Evolutionary conservation across 306 rosid species (phyloP), one percentile per base, ranked within the genome.

Genomic region (Quercus bicolor): DNA sequence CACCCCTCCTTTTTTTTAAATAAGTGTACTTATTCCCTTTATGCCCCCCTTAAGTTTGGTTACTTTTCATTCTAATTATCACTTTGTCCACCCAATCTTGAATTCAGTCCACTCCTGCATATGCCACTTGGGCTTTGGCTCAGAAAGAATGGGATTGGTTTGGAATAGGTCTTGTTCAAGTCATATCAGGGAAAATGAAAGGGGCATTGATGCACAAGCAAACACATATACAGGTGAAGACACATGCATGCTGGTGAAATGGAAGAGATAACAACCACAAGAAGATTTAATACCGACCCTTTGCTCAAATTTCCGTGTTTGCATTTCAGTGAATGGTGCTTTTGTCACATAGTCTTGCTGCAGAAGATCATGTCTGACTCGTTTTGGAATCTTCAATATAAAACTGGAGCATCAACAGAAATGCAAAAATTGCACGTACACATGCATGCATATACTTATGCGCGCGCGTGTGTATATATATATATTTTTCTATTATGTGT

Each of bases 331-430:
- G 56, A 80, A 40, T 6, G 90, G 73, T 21, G 84, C 77, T 74
- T 83, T 91, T 52, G 82, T 84, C 28, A 56, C 75, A 80, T 80
- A 80, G 29, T 72, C 90, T 53, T 70, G 86, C 31, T 55, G 89
- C 76, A 86, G 88, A 26, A 75, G 70, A 68, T 89, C 91, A 76
- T 79, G 84, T 83, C 80, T 85, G 59, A 29, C 88, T 72, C 85
- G 87, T 79, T 91, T 90, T 65, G 87, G 79, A 70, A 80, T 92
- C 99, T 91, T 70, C 43, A 75, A 37, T 55, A 29, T 43, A 34
- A 68, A 75, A 72, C 15, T n/a, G 20, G 68, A 52, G 66, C 48
- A 81, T 86, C 64, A 81, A 80, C 13, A 77, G 69, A 23, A 83
- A 70, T 77, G 76, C 14, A 56, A 80, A 76, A 68, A 72, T 81